Conservation (phyloP, 495 filamentous ascomycete species). For the Hypoxylon lienhwacheense region DNA sequence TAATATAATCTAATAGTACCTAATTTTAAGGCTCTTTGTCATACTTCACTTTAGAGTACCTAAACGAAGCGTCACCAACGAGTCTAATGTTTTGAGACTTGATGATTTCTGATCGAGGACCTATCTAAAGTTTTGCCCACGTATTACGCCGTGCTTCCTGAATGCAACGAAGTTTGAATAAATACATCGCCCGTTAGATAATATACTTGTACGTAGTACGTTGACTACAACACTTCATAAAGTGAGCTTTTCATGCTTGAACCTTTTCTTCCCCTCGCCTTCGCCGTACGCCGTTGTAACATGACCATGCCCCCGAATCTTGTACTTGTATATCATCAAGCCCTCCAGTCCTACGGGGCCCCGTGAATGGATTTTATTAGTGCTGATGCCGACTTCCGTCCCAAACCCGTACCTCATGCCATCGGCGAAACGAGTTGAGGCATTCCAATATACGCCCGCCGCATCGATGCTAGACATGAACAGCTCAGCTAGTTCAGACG, state of each 20-base stretch:
- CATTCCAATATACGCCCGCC: conserved; percentile 95
- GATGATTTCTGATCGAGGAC: too few species aligned
- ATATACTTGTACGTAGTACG: too few species aligned
- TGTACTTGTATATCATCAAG: conserved; percentile 95
- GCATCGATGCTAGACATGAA: conserved; percentile 89
- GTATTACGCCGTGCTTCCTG: neutral
- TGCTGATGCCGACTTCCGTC: conserved; percentile 96
- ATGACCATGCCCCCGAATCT: conserved; percentile 80
- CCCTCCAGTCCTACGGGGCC: conserved; percentile 94
- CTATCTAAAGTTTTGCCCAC: neutral
- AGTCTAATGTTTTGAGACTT: too few species aligned
- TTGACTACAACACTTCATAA: conserved; percentile 20
- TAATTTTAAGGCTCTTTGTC: too few species aligned
- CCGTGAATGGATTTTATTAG: conserved; percentile 95
- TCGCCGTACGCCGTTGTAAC: conserved; percentile 72
- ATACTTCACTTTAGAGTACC: too few species aligned
- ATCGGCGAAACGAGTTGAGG: conserved; percentile 90
- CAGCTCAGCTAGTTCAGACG: conserved; percentile 62
- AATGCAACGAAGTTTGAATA: neutral
- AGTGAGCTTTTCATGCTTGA: conserved; percentile 66
- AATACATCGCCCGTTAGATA: too few species aligned
- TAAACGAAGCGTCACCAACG: too few species aligned
- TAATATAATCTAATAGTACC: too few species aligned
- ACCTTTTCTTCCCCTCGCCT: conserved; percentile 65
- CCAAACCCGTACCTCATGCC: conserved; percentile 97